Conservation (phyloP, 1,139 yeast species). For the Tardiomyces digboiensis region DNA sequence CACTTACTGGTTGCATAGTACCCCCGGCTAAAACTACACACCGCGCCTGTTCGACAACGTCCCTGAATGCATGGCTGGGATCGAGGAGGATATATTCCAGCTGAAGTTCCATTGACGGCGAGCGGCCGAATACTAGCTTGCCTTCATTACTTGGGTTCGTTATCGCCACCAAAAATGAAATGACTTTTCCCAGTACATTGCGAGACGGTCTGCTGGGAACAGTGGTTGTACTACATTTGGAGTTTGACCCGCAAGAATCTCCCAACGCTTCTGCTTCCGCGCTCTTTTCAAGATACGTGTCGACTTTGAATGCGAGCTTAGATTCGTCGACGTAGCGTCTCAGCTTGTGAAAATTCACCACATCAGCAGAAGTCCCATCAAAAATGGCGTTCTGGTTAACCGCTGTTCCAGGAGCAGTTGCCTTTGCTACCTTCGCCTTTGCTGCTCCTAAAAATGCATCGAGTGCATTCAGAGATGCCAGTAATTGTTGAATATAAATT, state of each 20-base stretch:
- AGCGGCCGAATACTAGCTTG: conserved; percentile 54
- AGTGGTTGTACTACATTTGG: no score
- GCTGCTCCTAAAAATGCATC: conserved; percentile 35
- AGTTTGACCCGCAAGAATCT: no score
- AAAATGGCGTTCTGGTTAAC: conserved; percentile 47
- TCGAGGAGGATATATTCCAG: conserved; percentile 71
- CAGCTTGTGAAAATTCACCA: conserved; percentile 60
- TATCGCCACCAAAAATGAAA: conserved; percentile 54
- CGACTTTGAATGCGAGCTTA: conserved; percentile 79
- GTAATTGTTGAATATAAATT: conserved; percentile 55
- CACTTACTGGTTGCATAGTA: conserved; percentile 86
- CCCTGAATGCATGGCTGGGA: conserved; percentile 64
- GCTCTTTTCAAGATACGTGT: conserved; percentile 46
- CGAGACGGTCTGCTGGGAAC: neutral
- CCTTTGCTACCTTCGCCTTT: conserved; percentile 17
- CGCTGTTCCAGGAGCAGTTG: conserved; percentile 42
- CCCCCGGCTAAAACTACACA: conserved; percentile 90
- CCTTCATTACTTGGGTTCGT: conserved; percentile 80
- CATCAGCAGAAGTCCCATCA: conserved; percentile 51
- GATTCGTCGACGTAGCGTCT: conserved; percentile 55
- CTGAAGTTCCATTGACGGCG: conserved; percentile 24
- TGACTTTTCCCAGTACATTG: conserved; percentile 22
- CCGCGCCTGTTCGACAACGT: conserved; percentile 53
- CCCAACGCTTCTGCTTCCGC: conserved; percentile 9
- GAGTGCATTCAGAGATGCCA: conserved; percentile 46